Percentiles rank a stretch among this genome's conserved stretches.
phyloP scores from a whole-genome alignment of 2,329 filamentous ascomycete genomes.

The Ophiocordyceps polyrhachis-furcata region DNA sequence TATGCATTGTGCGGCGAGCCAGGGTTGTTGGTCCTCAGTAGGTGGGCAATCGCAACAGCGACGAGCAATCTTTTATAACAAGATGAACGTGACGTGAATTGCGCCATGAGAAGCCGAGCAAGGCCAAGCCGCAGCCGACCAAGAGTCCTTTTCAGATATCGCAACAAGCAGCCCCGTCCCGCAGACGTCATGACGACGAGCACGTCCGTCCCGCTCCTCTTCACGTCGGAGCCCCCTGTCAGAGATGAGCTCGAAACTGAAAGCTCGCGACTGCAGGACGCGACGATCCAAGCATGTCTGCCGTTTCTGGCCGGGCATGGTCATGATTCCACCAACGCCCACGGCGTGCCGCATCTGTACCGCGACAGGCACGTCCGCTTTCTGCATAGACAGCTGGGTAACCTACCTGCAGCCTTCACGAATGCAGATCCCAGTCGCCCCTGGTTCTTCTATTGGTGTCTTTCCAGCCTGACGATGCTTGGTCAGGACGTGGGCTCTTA shows the following conservation, averaged over 20 bases:
- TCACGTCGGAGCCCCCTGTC: constrained; percentile 40
- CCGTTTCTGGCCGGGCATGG: constrained; percentile 40
- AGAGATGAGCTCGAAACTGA: constrained; percentile 46
- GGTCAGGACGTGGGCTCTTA: constrained; percentile 56
- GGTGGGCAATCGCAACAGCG: background rate
- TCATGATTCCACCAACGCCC: constrained; percentile 39
- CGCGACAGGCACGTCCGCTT: constrained; percentile 43
- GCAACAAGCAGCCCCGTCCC: constrained; percentile 5
- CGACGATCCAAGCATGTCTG: constrained; percentile 49
- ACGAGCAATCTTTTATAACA: background rate
- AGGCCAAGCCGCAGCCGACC: constrained; percentile 11
- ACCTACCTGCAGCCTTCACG: constrained; percentile 51
- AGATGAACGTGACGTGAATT: background rate
- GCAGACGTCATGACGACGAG: background rate
- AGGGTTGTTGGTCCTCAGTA: background rate
- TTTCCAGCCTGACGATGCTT: constrained; percentile 56
- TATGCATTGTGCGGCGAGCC: background rate
- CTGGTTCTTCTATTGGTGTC: constrained; percentile 88
- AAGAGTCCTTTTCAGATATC: constrained; percentile 14
- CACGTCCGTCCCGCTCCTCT: constrained; percentile 18
- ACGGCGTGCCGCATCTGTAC: constrained; percentile 59
- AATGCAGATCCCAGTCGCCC: constrained; percentile 72
- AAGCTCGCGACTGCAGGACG: constrained; percentile 48
- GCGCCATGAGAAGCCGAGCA: constrained; percentile 13
- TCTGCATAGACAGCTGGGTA: constrained; percentile 35